phyloP scores from a whole-genome alignment of 2,329 filamentous ascomycete genomes.

The Alternaria triticimaculans region DNA sequence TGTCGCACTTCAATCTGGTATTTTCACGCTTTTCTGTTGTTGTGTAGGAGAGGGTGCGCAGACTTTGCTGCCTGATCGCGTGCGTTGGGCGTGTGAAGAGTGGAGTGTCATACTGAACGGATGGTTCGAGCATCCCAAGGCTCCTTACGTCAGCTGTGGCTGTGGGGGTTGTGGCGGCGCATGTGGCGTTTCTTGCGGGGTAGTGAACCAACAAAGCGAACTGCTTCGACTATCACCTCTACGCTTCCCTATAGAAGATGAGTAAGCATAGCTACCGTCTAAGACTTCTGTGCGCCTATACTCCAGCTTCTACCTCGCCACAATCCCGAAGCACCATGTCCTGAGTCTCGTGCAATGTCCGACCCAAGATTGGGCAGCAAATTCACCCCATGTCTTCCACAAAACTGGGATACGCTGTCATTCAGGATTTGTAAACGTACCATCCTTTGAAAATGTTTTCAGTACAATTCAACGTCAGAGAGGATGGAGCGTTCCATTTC shows the following conservation, averaged over 20 bases:
- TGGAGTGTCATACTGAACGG: constrained; percentile 24
- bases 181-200: background rate
- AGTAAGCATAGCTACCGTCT: too few species aligned
- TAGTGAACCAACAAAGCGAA: background rate
- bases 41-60: constrained; percentile 1
- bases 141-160: background rate
- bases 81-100: constrained; percentile 18
- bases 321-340: too few species aligned
- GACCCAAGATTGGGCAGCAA: too few species aligned
- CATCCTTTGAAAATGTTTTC: too few species aligned
- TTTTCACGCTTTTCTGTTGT: background rate
- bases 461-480: too few species aligned
- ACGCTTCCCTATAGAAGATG: background rate
- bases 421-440: too few species aligned
- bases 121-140: constrained; percentile 13
- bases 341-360: too few species aligned
- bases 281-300: too few species aligned
- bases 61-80: constrained; percentile 24
- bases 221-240: background rate
- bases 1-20: constrained; percentile 1
- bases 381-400: too few species aligned
- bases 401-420: too few species aligned
- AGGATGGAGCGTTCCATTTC: too few species aligned
- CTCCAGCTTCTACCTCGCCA: too few species aligned
- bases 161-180: background rate